A percentile compares a stretch with the other conserved stretches of the same genome.
phyloP scores from a whole-genome alignment of 1,284 basidiomycete genomes.

The Thelephora terrestris region DNA sequence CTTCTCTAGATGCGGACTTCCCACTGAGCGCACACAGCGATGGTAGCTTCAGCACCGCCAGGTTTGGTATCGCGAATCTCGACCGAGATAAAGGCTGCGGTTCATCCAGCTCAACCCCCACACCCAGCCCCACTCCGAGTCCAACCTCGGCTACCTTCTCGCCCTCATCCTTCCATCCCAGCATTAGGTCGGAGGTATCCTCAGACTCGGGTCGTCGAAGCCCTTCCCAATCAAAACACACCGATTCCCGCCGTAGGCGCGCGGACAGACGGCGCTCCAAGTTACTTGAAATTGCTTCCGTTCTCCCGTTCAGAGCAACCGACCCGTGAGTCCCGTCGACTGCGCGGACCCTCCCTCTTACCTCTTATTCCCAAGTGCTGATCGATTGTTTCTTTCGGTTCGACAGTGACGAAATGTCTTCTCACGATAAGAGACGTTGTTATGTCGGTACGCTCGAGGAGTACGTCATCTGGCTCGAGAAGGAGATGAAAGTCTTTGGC shows the following conservation, averaged over 20 bases:
- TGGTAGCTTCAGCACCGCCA: no score
- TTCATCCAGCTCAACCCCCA: no score
- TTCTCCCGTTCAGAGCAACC: constrained; percentile 33
- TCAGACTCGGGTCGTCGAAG: no score
- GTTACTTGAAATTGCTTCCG: not conserved
- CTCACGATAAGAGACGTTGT: constrained; percentile 65
- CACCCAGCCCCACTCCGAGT: no score
- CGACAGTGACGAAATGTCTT: constrained; percentile 52
- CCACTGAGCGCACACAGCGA: no score
- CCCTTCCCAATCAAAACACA: no score
- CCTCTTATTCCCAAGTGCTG: constrained; percentile 1
- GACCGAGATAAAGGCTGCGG: no score
- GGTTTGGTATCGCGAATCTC: no score
- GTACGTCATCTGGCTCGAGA: constrained; percentile 54
- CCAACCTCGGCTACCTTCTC: no score
- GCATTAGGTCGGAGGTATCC: no score
- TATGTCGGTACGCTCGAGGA: constrained; percentile 64
- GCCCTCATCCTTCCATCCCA: no score
- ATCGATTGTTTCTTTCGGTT: not conserved
- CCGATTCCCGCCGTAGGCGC: not conserved
- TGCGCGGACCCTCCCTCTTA: not conserved
- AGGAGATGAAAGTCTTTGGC: constrained; percentile 43
- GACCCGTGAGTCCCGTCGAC: constrained; percentile 39
- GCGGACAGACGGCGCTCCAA: not conserved
- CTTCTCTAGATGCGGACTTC: no score